phyloP scores from a whole-genome alignment of 768 basidiomycete genomes.

The Boletus rubropictus region DNA sequence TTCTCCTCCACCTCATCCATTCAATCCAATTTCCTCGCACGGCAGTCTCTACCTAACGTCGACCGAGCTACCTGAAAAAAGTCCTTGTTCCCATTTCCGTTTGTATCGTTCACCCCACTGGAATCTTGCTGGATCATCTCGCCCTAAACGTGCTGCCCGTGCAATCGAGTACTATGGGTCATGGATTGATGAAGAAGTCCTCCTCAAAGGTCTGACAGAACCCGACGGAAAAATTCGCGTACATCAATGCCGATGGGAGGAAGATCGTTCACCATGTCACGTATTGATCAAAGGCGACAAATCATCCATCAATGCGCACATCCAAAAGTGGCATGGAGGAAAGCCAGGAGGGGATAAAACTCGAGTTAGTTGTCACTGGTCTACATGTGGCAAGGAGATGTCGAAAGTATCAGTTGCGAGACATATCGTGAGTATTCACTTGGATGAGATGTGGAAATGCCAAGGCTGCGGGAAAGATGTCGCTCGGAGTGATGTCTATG shows the following conservation, averaged over 20 bases:
- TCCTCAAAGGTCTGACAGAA: conserved; percentile 1
- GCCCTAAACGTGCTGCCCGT: not conserved
- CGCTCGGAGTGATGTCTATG: conserved; percentile 8
- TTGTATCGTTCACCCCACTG: not conserved
- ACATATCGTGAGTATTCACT: conserved; percentile 15
- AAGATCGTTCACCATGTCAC: conserved; percentile 2
- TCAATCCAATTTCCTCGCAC: not conserved
- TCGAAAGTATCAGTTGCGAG: conserved; percentile 21
- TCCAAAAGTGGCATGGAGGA: conserved; percentile 17
- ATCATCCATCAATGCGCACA: conserved; percentile 11
- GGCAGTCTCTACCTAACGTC: not conserved
- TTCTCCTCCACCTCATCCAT: not conserved
- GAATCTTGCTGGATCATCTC: not conserved
- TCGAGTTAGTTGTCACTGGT: conserved; percentile 8
- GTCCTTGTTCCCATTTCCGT: not conserved
- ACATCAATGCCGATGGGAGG: conserved; percentile 12
- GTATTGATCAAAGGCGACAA: conserved; percentile 16
- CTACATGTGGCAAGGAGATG: conserved; percentile 14
- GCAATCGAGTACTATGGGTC: conserved; percentile 5
- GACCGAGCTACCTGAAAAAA: not conserved
- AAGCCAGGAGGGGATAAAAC: conserved; percentile 8
- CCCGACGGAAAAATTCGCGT: conserved; percentile 2
- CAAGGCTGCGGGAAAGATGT: conserved; percentile 10
- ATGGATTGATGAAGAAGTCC: conserved; percentile 12
- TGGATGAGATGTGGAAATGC: conserved; percentile 16